Evolutionary conservation across 2,329 filamentous ascomycete genomes (phyloP), one percentile per base, ranked within the genome.

Genomic region (Epichloe gansuensis): DNA sequence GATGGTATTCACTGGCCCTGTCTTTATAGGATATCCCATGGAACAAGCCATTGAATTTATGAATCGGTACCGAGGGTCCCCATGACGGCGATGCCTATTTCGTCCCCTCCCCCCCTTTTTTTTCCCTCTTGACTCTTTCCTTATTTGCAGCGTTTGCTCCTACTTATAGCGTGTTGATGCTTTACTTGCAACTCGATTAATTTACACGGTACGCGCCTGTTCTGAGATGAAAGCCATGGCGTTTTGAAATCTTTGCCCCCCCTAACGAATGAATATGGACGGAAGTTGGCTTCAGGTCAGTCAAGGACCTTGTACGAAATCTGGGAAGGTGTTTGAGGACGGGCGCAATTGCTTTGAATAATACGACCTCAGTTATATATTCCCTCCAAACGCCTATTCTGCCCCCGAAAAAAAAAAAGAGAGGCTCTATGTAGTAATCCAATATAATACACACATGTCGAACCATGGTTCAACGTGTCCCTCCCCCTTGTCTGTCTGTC

Each of bases 1-100:
- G 59, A 85, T 96, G 78, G 74, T 94, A 0, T 95, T 96, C 63
- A 95, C 87, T 8, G 91, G 91, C 0, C 91, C 91, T 0, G 89
- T 96, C 0, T 96, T 96, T 63, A 88, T 97, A 60, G 91, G 91
- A 0, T 96, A 95, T 62, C 82, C 85, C 9, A 78, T 89, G 55
- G 87, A 94, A 54, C 84, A 94, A 64, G 86, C 87, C n/a, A 78
- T 87, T 25, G 75, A 80, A 51, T 76, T 94, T 49, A 77, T 94
- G 72, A 82, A 85, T 58, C 74, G 80, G 51, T 76, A 74, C 54
- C 74, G 64, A 60, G 59, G 60, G 51, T 58, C 52, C 47, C 58
- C 59, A 57, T 63, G 47, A 64, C 23, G 3, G 36, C 31, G 38
- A 49, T 51, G 23, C 35, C 45, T 27, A 2, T 15, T 31, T 31